Base-by-base conservation (phyloP, 306 rosid species). In the Boehmeria nivea region DNA sequence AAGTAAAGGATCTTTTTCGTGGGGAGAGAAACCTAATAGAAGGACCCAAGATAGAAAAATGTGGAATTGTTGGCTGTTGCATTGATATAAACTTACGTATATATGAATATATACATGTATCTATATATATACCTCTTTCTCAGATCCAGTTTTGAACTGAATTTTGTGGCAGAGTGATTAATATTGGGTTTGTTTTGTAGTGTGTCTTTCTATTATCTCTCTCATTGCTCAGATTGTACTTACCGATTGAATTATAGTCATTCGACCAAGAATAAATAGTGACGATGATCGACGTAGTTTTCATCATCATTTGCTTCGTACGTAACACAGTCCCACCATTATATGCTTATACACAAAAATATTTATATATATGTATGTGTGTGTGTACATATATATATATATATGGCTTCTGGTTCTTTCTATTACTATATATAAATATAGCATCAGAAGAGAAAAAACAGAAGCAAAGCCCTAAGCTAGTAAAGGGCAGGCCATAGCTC, bases 31-130 rank as follows among this genome's bases (percentile, higher is more conserved):
- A 78, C 88, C 76, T 77, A 51, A 69, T 61, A 63, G 64, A 23
- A 59, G 68, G 66, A 28, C 77, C 80, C 43, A 78, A 81, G 67
- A 78, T 72, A 58, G 93, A 78, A 82, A 80, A 19, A 8, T 61
- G 61, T 54, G 64, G 73, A 54, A 28, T 66, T 64, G 11, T 33
- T 33, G 38, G 7, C n/a, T n/a, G 11, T 33, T 33, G 38, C 38
- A 33, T 11, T 33, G n/a, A n/a, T n/a, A n/a, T n/a, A n/a, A n/a
- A n/a, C n/a, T n/a, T n/a, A n/a, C n/a, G n/a, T n/a, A 31, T 31
- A 31, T 31, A 31, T 31, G 2, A 4, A 31, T 40, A 11, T n/a
- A 4, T 40, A 40, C n/a, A 14, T 40, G 1, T 40, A 4, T 11
- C n/a, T 11, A 11, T n/a, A 40, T 4, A 40, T 3, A 8, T 10